A percentile compares a stretch with the other conserved stretches of the same genome.
phyloP scores from a whole-genome alignment of 2,329 filamentous ascomycete genomes.

The Cercospora citrullina region DNA sequence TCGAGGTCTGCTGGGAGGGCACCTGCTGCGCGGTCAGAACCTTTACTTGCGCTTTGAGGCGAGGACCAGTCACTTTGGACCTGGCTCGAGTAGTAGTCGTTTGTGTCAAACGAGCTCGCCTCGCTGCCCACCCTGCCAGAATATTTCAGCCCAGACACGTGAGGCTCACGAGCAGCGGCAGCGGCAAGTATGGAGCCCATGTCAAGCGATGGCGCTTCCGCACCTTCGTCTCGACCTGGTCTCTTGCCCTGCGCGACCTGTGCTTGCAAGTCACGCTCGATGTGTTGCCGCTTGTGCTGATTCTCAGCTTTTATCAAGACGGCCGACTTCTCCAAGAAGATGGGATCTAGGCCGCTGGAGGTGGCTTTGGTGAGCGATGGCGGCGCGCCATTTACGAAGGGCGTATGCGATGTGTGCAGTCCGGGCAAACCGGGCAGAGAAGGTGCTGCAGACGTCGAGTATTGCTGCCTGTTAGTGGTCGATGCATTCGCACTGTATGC shows the following conservation, averaged over 20 bases:
- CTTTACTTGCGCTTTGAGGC: conserved; percentile 45
- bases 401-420: conserved; percentile 20
- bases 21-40: conserved; percentile 49
- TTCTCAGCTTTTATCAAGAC: conserved; percentile 80
- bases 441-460: conserved; percentile 13
- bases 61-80: conserved; percentile 70
- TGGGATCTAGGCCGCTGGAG: conserved; percentile 67
- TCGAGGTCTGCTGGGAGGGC: conserved; percentile 35
- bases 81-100: conserved; percentile 94
- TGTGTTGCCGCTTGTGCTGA: conserved; percentile 73
- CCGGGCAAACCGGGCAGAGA: conserved; percentile 28
- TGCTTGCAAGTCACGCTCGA: conserved; percentile 76
- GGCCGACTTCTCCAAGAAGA: conserved; percentile 83
- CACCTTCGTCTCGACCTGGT: conserved; percentile 49
- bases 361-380: conserved; percentile 23
- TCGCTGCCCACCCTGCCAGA: conserved; percentile 59
- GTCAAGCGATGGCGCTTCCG: conserved; percentile 50
- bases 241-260: conserved; percentile 67
- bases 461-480: conserved; percentile 30
- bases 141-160: conserved; percentile 57
- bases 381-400: conserved; percentile 15
- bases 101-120: conserved; percentile 79
- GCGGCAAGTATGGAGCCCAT: conserved; percentile 50
- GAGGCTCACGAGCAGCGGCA: conserved; percentile 71
- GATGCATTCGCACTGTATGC: conserved; percentile 26